Conservation (phyloP, 805 yeast species). For the Sungouiella blattae region DNA sequence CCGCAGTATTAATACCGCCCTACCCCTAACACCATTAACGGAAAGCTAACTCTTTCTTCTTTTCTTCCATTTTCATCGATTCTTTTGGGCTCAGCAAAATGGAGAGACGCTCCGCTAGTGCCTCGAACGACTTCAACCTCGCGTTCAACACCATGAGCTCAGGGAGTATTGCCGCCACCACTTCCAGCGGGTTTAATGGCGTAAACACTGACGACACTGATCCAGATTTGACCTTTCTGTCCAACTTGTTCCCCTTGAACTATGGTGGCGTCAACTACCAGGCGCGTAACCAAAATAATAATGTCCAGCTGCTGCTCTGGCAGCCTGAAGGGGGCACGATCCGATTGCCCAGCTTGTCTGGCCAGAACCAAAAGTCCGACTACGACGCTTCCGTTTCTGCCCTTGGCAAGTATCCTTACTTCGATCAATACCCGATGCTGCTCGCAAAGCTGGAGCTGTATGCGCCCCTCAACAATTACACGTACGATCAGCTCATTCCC, state of each 20-base stretch:
- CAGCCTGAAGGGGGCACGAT: neutral
- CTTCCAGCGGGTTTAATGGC: constrained; percentile 13
- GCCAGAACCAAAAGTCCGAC: neutral
- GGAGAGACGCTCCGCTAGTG: neutral
- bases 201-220: constrained; percentile 12
- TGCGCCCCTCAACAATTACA: neutral
- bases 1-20: too few relatives aligned
- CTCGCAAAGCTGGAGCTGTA: neutral
- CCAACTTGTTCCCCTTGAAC: neutral
- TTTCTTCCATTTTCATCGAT: too few relatives aligned
- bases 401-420: too few relatives aligned
- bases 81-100: too few relatives aligned
- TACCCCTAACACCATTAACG: too few relatives aligned
- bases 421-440: constrained; percentile 1
- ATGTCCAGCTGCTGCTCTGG: neutral
- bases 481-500: neutral
- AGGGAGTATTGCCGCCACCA: constrained; percentile 15
- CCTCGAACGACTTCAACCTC: constrained; percentile 2
- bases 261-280: constrained; percentile 1
- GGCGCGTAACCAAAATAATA: constrained; percentile 3
- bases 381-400: neutral
- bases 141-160: constrained; percentile 9
- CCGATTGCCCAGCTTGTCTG: neutral
- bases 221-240: constrained; percentile 9
- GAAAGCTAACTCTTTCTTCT: too few relatives aligned